These are phyloP conservation scores for Meredithiella fracta DNA, from an alignment of 2,329 filamentous ascomycete species.

Conservation along the genomic window DNA sequence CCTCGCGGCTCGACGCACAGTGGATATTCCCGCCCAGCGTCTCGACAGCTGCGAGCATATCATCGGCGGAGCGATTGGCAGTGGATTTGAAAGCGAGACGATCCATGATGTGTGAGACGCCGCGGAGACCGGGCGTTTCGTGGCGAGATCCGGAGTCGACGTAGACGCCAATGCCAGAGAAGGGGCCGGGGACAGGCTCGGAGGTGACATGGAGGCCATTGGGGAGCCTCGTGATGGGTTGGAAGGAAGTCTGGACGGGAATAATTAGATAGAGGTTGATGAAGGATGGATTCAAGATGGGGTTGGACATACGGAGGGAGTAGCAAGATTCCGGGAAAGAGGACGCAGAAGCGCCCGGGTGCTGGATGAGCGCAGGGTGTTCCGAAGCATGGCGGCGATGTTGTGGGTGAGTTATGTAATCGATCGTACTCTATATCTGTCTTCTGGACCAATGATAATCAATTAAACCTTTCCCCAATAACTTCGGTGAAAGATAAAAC, in stretches of 20 bases:
- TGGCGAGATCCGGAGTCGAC: slow-evolving; percentile 90
- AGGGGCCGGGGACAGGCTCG: slow-evolving; percentile 84
- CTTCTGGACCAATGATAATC: no score
- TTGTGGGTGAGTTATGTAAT: no score
- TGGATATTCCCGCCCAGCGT: slow-evolving; percentile 88
- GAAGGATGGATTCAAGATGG: not conserved
- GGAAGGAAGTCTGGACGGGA: slow-evolving; percentile 49
- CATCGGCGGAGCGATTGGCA: slow-evolving; percentile 50
- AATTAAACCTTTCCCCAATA: no score
- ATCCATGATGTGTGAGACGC: slow-evolving; percentile 92
- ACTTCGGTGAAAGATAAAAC: no score
- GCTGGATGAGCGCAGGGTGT: not conserved
- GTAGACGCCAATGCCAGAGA: slow-evolving; percentile 89
- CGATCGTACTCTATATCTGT: no score
- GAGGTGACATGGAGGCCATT: slow-evolving; percentile 93
- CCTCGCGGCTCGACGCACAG: slow-evolving; percentile 86
- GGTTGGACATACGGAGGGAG: slow-evolving; percentile 2
- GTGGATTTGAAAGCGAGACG: slow-evolving; percentile 89
- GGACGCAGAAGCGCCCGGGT: not conserved
- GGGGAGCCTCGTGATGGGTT: slow-evolving; percentile 71
- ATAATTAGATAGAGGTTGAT: not conserved
- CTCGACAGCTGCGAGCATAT: slow-evolving; percentile 79
- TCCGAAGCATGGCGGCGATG: not conserved
- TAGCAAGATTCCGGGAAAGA: not conserved
- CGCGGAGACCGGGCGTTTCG: slow-evolving; percentile 69